Evolutionary conservation across 164 flowering plant genomes (phyloP).

Genomic region (Kalanchoe fedtschenkoi): DNA sequence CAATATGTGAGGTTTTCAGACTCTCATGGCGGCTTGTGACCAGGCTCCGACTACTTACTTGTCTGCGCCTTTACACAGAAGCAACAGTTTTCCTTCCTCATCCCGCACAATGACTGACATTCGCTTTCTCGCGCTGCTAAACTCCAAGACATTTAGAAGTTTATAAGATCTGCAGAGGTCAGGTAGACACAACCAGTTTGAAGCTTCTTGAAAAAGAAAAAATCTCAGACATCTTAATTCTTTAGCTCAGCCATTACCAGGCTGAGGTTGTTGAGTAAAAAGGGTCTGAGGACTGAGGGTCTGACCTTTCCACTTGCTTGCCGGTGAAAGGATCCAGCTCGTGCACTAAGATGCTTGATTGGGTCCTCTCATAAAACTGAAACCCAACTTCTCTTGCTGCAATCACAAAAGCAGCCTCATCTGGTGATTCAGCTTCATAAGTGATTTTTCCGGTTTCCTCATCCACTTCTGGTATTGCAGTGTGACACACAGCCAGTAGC

Average conservation of each 20-base stretch:
- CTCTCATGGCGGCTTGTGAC: not conserved
- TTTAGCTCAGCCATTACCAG: not conserved
- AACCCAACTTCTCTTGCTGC: conserved; percentile 71
- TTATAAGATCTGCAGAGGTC: conserved; percentile 25
- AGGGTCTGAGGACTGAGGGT: not conserved
- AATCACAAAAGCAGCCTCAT: conserved; percentile 66
- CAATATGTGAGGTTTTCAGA: not conserved
- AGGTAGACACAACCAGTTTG: not conserved
- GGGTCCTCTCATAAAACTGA: conserved; percentile 50
- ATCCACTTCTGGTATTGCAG: conserved; percentile 56
- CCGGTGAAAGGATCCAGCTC: conserved; percentile 34
- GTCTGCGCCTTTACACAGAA: conserved; percentile 90
- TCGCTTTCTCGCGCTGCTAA: conserved; percentile 50
- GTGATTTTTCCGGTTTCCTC: conserved; percentile 36
- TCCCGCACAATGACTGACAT: conserved; percentile 46
- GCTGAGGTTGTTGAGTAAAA: not conserved
- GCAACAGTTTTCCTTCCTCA: conserved; percentile 36
- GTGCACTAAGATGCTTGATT: conserved; percentile 32
- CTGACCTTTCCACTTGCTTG: conserved; percentile 27
- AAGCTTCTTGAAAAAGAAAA: not conserved
- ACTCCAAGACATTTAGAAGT: conserved; percentile 39
- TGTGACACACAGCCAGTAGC: conserved; percentile 63
- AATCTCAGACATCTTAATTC: not conserved
- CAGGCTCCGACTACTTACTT: conserved; percentile 38
- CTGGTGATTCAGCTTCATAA: conserved; percentile 84